Base-by-base conservation (phyloP, 257 asterid genomes). In the Nicotiana paniculata region DNA sequence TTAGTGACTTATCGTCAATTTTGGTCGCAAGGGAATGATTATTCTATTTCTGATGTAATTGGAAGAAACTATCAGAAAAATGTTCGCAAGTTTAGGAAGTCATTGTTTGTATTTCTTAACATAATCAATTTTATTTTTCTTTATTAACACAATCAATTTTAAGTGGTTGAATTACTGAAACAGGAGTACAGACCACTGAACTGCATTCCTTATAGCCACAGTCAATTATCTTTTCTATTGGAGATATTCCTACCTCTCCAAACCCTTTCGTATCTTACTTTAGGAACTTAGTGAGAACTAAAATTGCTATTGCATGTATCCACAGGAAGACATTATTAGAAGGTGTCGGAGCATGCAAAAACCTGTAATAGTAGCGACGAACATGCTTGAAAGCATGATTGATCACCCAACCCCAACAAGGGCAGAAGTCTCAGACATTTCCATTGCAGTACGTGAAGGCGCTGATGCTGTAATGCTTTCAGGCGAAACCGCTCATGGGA, bases 401-500 rank as follows among this genome's bases (percentile, higher is more conserved):
- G 86, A 90, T 86, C 98, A 94, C 86, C 99, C 99, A 81, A 96
- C 98, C 84, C 99, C 99, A 33, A 96, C 99, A 55, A 93, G 99
- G 83, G 99, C 99, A 48, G 99, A 96, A 88, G 99, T 96, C 80
- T 96, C 99, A 57, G 99, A 96, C 85, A 96, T 96, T 86, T 96
- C 99, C 1, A 94, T 96, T 85, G 99, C 99, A 57, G 99, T 96
- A 78, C 89, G 95, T 82, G 98, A 91, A 91, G 97, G 99, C 58
- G 90, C 99, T 74, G 99, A 96, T 90, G 99, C 97, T 53, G 65
- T 94, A 85, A 96, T 96, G 98, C 99, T 96, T 82, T 96, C 99
- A 33, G 98, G 99, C 82, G 99, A 96, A 94, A 96, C 99, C 17
- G 98, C 99, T 69, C 96, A 96, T 78, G 98, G 99, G 86, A 94